Base-by-base conservation (phyloP, 345 rosid species). In the Camelina sativa region DNA sequence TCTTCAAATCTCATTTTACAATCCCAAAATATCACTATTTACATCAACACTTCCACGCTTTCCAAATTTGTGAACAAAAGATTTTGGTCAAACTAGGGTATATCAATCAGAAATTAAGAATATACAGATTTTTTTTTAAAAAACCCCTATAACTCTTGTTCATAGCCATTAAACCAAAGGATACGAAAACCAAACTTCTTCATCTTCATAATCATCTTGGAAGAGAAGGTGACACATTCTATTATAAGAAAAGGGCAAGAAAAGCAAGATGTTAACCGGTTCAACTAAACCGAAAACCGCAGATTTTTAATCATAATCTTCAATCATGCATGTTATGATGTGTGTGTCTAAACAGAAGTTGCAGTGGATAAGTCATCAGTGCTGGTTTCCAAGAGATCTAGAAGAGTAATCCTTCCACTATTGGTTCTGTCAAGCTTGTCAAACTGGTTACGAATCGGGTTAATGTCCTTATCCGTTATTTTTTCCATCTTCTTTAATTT, bases 401-500 rank as follows among this genome's bases (percentile, higher is more conserved):
- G 79, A 34, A 93, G 93, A 17, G 93, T 84, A 65, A 91, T 91
- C 81, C 84, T 93, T 62, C 98, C 96, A 46, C 80, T 82, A 74
- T 87, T 86, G 70, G 89, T 89, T 2, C 78, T 16, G 76, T 91
- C 97, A 30, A 93, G 82, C 84, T 82, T 79, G 43, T 87, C 96
- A 75, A 93, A 89, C 77, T 82, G 86, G 53, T 7, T 6, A 47
- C 52, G 11, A 5, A 47, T 47, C 80, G 74, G 88, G 56, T 72
- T 30, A 51, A 88, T 72, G 77, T 92, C 98, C 46, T 84, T 87
- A 48, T 87, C 88, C 3, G 91, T 73, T 59, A 90, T 79, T 80
- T 84, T 86, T 22, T 80, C 88, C 93, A 90, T 87, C 81, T 86
- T 89, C 82, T 83, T 89, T 51, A 90, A 87, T 85, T 87, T 87